Conservation (phyloP, 208 protist genomes). For the Acanthamoeba culbertsoni region DNA sequence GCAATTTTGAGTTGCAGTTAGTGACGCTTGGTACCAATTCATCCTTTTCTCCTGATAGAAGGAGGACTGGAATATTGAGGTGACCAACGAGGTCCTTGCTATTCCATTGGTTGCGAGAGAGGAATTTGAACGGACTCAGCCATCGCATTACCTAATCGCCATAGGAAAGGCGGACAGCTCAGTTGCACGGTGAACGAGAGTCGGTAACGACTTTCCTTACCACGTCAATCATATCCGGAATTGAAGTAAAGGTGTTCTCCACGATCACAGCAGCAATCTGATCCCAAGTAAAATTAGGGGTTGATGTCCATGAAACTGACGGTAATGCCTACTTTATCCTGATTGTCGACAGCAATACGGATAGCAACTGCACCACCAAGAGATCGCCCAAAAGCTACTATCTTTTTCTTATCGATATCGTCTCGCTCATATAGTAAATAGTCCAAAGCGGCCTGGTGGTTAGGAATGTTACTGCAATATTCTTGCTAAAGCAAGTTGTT, state of each 20-base stretch:
- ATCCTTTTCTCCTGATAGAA: constrained; percentile 50
- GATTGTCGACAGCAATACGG: neutral
- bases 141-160: neutral
- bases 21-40: too few relatives aligned
- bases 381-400: constrained; percentile 65
- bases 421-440: constrained; percentile 2
- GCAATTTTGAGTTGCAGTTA: neutral
- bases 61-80: constrained; percentile 56
- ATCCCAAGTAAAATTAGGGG: neutral
- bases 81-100: neutral
- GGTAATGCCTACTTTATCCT: constrained; percentile 1
- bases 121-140: constrained; percentile 61
- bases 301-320: neutral
- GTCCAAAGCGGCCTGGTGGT: constrained; percentile 16
- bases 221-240: constrained; percentile 67
- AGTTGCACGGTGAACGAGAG: neutral
- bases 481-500: too few relatives aligned
- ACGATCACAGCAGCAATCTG: constrained; percentile 61
- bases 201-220: neutral
- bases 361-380: constrained; percentile 66
- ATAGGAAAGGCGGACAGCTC: neutral
- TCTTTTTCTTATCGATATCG: constrained; percentile 47
- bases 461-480: too few relatives aligned
- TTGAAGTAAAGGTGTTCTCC: constrained; percentile 68
- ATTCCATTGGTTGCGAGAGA: constrained; percentile 58